phyloP scores from a whole-genome alignment of 352 stramenopile species.

The Saprolegnia parasitica region DNA sequence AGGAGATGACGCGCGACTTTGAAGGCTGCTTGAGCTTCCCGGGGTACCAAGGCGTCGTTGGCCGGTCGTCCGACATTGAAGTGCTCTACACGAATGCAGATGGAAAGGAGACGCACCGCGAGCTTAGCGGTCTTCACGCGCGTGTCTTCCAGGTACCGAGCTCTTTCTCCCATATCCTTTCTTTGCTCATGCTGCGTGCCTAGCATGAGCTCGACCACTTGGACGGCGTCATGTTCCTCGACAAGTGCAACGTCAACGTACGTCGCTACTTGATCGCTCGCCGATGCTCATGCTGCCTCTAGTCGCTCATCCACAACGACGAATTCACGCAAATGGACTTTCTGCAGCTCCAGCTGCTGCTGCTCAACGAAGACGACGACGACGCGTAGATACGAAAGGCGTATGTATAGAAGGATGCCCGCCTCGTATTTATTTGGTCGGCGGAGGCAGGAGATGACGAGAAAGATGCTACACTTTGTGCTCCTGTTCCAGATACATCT shows the following conservation, averaged over 20 bases:
- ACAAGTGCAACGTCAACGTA: constrained; percentile 22
- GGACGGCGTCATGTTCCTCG: constrained; percentile 28
- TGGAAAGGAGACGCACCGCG: constrained; percentile 50
- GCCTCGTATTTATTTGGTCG: no score
- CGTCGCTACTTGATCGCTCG: background rate
- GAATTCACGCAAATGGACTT: constrained; percentile 68
- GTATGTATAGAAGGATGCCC: no score
- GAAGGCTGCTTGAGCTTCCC: constrained; percentile 81
- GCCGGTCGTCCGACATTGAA: constrained; percentile 52
- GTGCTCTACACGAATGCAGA: constrained; percentile 58
- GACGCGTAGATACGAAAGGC: background rate
- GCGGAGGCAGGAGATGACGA: no score
- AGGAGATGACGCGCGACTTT: constrained; percentile 61
- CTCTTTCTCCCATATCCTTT: background rate
- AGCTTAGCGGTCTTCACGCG: constrained; percentile 64
- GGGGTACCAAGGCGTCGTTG: constrained; percentile 70
- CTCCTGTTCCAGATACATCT: constrained; percentile 11
- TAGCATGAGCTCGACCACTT: constrained; percentile 29
- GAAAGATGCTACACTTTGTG: constrained; percentile 21
- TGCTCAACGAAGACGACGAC: constrained; percentile 32
- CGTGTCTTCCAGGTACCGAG: constrained; percentile 35
- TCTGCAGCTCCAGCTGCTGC: constrained; percentile 54
- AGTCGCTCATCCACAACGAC: constrained; percentile 58
- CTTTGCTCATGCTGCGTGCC: background rate
- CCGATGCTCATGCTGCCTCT: background rate